Base-by-base conservation (phyloP, 371 early-diverging fungal species). In the Mucor plumbeus region DNA sequence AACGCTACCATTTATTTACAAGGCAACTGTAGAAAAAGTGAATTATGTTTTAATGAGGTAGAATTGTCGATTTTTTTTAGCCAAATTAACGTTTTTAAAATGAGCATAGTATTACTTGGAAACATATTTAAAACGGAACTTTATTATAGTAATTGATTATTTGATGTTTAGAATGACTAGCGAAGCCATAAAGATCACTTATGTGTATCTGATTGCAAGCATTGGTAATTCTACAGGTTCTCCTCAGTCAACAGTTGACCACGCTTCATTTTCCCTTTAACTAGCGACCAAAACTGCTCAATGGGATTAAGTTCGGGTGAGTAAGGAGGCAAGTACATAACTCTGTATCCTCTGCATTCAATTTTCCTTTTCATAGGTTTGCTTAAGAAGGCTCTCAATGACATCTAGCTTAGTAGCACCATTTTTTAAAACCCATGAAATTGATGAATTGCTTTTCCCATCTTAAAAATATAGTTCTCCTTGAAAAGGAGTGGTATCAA, bases 191-290 rank as follows among this genome's bases (percentile, higher is more conserved):
- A 31, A 53, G 53, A 53, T 53, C 53, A 31, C 39, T 39, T n/a
- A 57, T 5, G 19, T 17, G 58, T 17, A 36, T 9, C 38, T 57
- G 7, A 38, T 64, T 64, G 56, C 41, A 64, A 10, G 64, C 58
- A 14, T 60, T 61, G 34, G 50, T 50, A 53, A 63, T 63, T 59
- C 63, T 63, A 13, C 10, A 4, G 4, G 47, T 63, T 55, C n/a
- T 68, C 40, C 55, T 69, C 64, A 40, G 34, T 61, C 62, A 61
- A 44, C 39, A 69, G 43, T 14, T 44, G 19, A 26, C 64, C 44
- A 21, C 65, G 64, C 61, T 64, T 69, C 41, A 61, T 70, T 43
- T 59, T 70, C 34, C 70, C 65, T 64, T 70, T 61, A 0, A 70
- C 61, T 21, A 70, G 19, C 14, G 41, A 50, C 47, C 55, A 69